phyloP scores from a whole-genome alignment of 1,284 basidiomycete species.

The Naganishia cerealis region DNA sequence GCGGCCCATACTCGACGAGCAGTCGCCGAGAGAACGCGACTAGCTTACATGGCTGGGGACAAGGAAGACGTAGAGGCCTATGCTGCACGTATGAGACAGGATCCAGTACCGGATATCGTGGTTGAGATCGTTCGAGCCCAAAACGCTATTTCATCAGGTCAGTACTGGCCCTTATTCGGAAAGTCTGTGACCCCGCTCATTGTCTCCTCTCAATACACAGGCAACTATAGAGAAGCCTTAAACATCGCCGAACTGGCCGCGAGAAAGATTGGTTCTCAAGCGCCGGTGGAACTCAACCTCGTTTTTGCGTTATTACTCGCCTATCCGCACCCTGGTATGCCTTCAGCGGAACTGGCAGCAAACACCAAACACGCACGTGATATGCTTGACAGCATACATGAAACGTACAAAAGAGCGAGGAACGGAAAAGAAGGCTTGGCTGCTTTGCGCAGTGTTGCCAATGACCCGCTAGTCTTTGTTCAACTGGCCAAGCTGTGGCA shows the following conservation, averaged over 20 bases:
- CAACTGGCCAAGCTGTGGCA: conserved; percentile 87
- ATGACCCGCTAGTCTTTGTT: conserved; percentile 78
- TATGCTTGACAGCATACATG: conserved; percentile 73
- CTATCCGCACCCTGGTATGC: conserved; percentile 73
- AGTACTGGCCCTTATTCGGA: conserved; percentile 32
- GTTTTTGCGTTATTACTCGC: conserved; percentile 83
- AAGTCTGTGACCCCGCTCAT: conserved; percentile 13
- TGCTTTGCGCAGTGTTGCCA: conserved; percentile 63
- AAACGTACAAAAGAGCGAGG: conserved; percentile 60
- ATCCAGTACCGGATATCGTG: conserved; percentile 64
- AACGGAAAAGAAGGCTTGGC: conserved; percentile 41
- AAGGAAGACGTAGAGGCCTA: conserved; percentile 67
- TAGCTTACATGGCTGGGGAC: conserved; percentile 68
- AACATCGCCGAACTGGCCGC: conserved; percentile 79
- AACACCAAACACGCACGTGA: conserved; percentile 75
- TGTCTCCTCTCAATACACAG: conserved; percentile 29
- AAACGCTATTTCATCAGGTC: conserved; percentile 76
- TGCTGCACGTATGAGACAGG: conserved; percentile 70
- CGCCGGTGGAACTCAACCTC: conserved; percentile 72
- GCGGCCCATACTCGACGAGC: conserved; percentile 76
- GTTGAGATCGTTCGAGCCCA: conserved; percentile 82
- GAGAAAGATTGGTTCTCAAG: conserved; percentile 43
- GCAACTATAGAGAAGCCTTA: conserved; percentile 62
- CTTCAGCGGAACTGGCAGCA: conserved; percentile 66
- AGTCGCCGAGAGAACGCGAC: conserved; percentile 71